Evolutionary conservation across 805 yeast species (phyloP), one percentile per base, ranked within the genome.

Genomic region (Ogataea trehalophila): DNA sequence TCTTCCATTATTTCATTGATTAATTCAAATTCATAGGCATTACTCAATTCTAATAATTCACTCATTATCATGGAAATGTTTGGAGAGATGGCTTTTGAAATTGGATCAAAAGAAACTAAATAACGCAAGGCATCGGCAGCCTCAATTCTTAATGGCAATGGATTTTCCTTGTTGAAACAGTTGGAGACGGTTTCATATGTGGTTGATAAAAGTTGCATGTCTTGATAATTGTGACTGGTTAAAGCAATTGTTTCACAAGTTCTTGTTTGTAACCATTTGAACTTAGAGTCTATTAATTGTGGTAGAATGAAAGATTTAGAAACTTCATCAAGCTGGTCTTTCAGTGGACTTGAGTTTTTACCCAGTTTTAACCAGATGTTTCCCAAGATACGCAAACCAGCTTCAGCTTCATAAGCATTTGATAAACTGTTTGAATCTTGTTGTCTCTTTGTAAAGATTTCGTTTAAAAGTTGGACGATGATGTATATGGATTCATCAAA

Each of bases 1-100:
- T 87, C 95, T 69, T 92, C 97, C 88, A 92, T 88, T 5, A 92
- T 94, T 22, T 85, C 85, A 39, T 90, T 80, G 29, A 92, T 76
- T 3, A 89, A 77, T 59, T 94, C 99, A 43, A 86, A 79, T 60
- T 92, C 97, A 51, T 88, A 78, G 43, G 77, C 79, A 56, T 85
- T 82, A 15, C 91, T 81, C 37, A 94, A 67, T 16, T 75, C 75
- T 52, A 92, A 71, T 50, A 94, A 70, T 53, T 79, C 79, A 49
- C 87, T 84, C 87, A 94, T 87, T 1, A 89, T 79, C 17, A 84
- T 81, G 18, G 90, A 73, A 37, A 91, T 83, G 44, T 79, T 77
- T 6, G 75, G 65, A 0, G 85, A 69, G 22, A 90, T 64, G 3
- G 84, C 80, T 41, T 77, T 79, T 51, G 79, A 75, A 57, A 89